Base-by-base conservation (phyloP, 2,329 filamentous ascomycete genomes). In the Dothidotthia symphoricarpi region DNA sequence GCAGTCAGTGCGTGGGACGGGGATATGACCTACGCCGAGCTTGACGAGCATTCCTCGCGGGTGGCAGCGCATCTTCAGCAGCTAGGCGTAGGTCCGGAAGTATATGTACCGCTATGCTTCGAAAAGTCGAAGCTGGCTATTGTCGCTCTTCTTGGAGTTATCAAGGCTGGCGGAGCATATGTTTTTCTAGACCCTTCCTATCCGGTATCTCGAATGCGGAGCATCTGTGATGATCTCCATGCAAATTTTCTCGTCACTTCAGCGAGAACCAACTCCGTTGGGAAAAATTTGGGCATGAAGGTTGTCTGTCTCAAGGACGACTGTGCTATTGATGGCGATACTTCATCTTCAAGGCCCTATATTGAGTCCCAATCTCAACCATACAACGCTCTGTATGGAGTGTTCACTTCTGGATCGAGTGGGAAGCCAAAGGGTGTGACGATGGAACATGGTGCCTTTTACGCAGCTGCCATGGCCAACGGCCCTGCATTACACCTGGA, bases 91-190 rank as follows among this genome's bases (percentile, higher is more conserved):
- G 16, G 14, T 5, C 24, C 29, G 16, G 35, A 24, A 11, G 24
- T 15, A 15, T 15, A 46, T 16, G 45, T 58, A 11, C 45, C 45
- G 11, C 22, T 56, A 16, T 39, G 41, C 32, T 50, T 64, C 9
- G 57, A 64, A 31, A 66, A 64, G 35, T 65, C 61, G 4, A 35
- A 42, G 7, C 63, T 55, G 57, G 57, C 58, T 11, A 45, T 61
- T 12, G 59, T 66, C 13, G 50, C 57, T 3, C 57, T 63, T 3
- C 45, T 65, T 33, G 59, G 49, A 6, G 47, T 66, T 14, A 34
- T 64, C 13, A 46, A 61, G 15, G 51, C 60, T 8, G 61, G 60
- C 7, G 53, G 47, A 12, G 61, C 45, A 7, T 59, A 49, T 27
- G 55, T 56, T 1, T 48, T 52, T 10, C 34, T 59, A 0, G 43